phyloP scores from a whole-genome alignment of 2,329 filamentous ascomycete genomes.

The Fusarium dimerum region DNA sequence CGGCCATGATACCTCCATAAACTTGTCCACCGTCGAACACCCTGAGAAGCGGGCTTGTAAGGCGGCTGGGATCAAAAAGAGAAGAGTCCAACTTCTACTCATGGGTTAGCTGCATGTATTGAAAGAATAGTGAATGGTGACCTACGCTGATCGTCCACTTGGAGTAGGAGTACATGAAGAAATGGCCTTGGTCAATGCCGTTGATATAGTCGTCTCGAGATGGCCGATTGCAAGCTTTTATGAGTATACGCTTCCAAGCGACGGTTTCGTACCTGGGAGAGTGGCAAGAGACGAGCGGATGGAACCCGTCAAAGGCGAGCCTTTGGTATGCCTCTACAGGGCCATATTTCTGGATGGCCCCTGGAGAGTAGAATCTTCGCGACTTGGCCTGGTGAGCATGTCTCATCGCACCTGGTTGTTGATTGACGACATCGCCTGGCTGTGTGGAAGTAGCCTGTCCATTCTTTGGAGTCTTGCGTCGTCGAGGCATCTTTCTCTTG shows the following conservation, averaged over 20 bases:
- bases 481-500: background rate
- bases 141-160: background rate
- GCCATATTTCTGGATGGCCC: background rate
- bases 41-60: slow-evolving; percentile 1
- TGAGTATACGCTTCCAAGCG: background rate
- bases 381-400: background rate
- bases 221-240: background rate
- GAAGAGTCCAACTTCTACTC: too few relatives aligned
- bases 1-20: slow-evolving; percentile 11
- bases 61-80: background rate
- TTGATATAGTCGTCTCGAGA: background rate
- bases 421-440: background rate
- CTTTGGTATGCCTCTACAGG: background rate
- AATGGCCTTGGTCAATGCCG: background rate
- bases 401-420: background rate
- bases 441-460: background rate
- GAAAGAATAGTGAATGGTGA: background rate
- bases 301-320: background rate
- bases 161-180: background rate
- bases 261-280: background rate
- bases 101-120: background rate
- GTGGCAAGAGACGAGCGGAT: background rate
- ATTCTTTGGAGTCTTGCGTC: background rate
- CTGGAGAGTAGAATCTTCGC: too few relatives aligned
- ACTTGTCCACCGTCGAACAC: slow-evolving; percentile 11